Evolutionary conservation across 2,329 filamentous ascomycete genomes (phyloP).

Genomic region (Penicillium sp.): DNA sequence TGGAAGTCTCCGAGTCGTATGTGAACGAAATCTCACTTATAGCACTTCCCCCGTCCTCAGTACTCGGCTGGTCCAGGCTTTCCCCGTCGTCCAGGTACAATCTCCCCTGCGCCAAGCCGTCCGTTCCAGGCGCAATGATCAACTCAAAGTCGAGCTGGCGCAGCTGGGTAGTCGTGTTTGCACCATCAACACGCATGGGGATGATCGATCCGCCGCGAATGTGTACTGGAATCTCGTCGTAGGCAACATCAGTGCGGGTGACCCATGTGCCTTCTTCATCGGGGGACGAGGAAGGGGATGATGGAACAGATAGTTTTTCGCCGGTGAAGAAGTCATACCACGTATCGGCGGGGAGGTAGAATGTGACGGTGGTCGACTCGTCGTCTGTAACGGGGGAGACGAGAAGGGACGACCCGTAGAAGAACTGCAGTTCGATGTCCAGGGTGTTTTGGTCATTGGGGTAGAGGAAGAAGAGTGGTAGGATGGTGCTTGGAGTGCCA

Average conservation of each 20-base stretch:
- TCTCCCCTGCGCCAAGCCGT: constrained; percentile 3
- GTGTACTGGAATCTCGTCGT: constrained; percentile 58
- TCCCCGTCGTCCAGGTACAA: constrained; percentile 13
- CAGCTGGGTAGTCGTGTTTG: constrained; percentile 59
- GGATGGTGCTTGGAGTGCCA: constrained; percentile 61
- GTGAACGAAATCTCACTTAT: constrained; percentile 56
- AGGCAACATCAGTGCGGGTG: constrained; percentile 43
- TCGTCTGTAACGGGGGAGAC: constrained; percentile 55
- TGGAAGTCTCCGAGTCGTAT: constrained; percentile 54
- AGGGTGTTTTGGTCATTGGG: constrained; percentile 54
- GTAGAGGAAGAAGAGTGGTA: constrained; percentile 70
- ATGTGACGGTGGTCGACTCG: constrained; percentile 49
- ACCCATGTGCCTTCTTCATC: constrained; percentile 41
- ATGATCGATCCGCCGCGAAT: constrained; percentile 59
- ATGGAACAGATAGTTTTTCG: not conserved
- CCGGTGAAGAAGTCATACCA: constrained; percentile 60
- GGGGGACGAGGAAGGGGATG: not conserved
- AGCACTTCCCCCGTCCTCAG: not conserved
- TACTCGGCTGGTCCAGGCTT: constrained; percentile 4
- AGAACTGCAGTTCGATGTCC: constrained; percentile 54
- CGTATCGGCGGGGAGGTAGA: constrained; percentile 55
- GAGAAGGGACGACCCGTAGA: constrained; percentile 56
- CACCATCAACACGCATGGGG: constrained; percentile 50
- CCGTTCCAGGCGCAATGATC: constrained; percentile 58
- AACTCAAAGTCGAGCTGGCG: constrained; percentile 65